Percentiles rank a stretch among this genome's conserved stretches.
Evolutionary conservation across 768 basidiomycete genomes (phyloP).

Genomic region (Tephrocybe sp.): DNA sequence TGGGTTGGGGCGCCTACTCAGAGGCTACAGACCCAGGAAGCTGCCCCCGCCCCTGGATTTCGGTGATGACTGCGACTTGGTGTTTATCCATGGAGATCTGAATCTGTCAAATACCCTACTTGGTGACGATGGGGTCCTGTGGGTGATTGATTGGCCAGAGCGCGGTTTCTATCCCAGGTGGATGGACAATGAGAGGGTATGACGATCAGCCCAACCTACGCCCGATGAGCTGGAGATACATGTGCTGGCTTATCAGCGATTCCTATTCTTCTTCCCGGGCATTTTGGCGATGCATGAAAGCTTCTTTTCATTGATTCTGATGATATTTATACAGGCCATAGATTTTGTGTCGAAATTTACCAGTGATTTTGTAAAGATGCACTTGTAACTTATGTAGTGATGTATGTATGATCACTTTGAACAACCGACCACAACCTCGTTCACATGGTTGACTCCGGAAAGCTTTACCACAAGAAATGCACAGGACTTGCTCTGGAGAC

Average conservation of each 20-base stretch:
- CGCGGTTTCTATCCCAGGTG: constrained; percentile 27
- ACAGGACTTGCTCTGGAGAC: constrained; percentile 55
- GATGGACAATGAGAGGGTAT: constrained; percentile 19
- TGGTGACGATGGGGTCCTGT: constrained; percentile 23
- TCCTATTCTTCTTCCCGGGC: not conserved
- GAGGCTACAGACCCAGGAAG: not conserved
- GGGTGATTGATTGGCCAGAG: constrained; percentile 29
- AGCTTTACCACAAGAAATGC: constrained; percentile 35
- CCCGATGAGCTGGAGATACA: not conserved
- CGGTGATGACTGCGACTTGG: constrained; percentile 12
- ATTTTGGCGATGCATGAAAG: no score
- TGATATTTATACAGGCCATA: no score
- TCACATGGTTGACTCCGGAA: constrained; percentile 17
- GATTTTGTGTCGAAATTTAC: no score
- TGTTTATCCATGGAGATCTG: constrained; percentile 26
- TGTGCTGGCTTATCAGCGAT: constrained; percentile 5
- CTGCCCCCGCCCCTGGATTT: not conserved
- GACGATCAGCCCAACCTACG: not conserved
- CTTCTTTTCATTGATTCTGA: no score
- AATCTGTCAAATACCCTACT: constrained; percentile 24
- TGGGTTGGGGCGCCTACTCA: not conserved
- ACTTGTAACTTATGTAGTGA: no score
- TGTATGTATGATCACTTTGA: no score
- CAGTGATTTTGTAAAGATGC: no score
- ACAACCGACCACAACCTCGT: not conserved